Evolutionary conservation across 164 flowering plant species (phyloP), one percentile per base, ranked within the genome.

Genomic region (Amborella trichopoda): DNA sequence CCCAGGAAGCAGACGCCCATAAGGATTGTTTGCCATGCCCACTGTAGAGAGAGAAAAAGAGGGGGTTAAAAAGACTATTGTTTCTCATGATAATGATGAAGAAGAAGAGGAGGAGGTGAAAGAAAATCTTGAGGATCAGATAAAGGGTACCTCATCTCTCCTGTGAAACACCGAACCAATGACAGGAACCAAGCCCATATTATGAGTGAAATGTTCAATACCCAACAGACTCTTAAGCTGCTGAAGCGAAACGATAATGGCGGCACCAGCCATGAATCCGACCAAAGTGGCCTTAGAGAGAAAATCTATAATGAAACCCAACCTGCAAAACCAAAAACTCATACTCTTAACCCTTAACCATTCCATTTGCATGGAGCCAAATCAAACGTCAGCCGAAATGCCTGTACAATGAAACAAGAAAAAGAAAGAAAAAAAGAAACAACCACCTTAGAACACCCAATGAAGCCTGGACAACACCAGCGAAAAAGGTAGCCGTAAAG

Each of bases 251-350:
- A 91, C 98, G 20, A 91, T 83, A 8, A 91, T 71, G 19, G 98
- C 98, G 37, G 98, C 83, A n/a, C 98, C 98, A 25, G 90, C 98
- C 96, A 83, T 86, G 70, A 86, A 91, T 13, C 98, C 98, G 14
- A 77, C 71, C 0, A 86, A 67, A 5, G 84, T 91, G 1, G 96
- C 94, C 55, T 81, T 91, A 17, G 98, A 91, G 0, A 91, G 74
- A 48, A 83, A 91, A 56, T 91, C 98, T 48, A 91, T 81, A 2
- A 91, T 69, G 52, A 91, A 91, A 3, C 98, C 98, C 55, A 91
- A 73, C 73, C 98, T 90, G 75, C 44, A 45, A 28, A 25, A 26
- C 17, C 50, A 23, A 39, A 44, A 26, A n/a, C n/a, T n/a, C n/a
- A n/a, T n/a, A n/a, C n/a, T n/a, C n/a, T n/a, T n/a, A n/a, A n/a